Conservation (phyloP, 2,329 filamentous ascomycete species). For the Penicillium olsonii region DNA sequence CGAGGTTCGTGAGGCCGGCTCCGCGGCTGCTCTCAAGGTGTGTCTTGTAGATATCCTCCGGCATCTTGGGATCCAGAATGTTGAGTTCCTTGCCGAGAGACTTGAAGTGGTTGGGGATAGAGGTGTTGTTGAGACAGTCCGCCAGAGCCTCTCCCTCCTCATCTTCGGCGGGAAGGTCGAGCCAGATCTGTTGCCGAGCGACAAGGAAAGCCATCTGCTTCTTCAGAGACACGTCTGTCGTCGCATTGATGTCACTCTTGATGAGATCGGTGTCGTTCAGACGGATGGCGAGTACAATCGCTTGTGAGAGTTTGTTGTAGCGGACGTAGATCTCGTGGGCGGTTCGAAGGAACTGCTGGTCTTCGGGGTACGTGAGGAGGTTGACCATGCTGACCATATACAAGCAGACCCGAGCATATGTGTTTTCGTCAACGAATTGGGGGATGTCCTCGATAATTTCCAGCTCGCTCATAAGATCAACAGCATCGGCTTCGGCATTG, state of each 20-base stretch:
- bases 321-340: constrained; percentile 91
- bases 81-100: constrained; percentile 92
- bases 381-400: constrained; percentile 99
- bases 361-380: constrained; percentile 94
- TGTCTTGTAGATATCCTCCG: constrained; percentile 99
- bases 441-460: constrained; percentile 95
- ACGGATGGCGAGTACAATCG: constrained; percentile 90
- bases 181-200: constrained; percentile 83
- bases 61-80: constrained; percentile 92
- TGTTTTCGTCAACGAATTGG: constrained; percentile 88
- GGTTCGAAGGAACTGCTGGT: constrained; percentile 89
- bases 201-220: constrained; percentile 94
- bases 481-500: constrained; percentile 96
- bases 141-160: constrained; percentile 73
- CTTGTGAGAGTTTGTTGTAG: constrained; percentile 90
- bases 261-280: constrained; percentile 87
- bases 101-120: constrained; percentile 90
- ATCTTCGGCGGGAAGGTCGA: constrained; percentile 65
- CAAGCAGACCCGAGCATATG: constrained; percentile 86
- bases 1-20: constrained; percentile 87
- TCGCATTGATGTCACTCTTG: constrained; percentile 75
- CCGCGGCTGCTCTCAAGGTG: constrained; percentile 95
- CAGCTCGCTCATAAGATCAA: constrained; percentile 93
- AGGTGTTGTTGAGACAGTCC: constrained; percentile 85
- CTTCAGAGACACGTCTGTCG: constrained; percentile 77